Percentiles rank a stretch among this genome's conserved stretches.
These are phyloP conservation scores for Xylariaceae sp. DNA, from an alignment of 2,329 filamentous ascomycete species.

Conservation along the genomic window DNA sequence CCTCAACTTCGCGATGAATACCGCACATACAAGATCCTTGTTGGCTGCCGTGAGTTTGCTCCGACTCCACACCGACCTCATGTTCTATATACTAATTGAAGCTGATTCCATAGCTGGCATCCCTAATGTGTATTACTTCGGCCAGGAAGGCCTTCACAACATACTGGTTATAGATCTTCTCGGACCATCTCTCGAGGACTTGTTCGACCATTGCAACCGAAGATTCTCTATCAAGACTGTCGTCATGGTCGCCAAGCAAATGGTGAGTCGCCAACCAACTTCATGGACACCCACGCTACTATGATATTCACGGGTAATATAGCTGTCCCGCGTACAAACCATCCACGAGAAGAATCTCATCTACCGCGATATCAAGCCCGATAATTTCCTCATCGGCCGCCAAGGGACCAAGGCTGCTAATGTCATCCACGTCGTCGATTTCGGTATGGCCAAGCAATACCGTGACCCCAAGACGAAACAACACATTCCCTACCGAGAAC, in stretches of 20 bases:
- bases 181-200: constrained; percentile 88
- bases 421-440: constrained; percentile 97
- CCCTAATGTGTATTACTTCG: constrained; percentile 99
- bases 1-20: constrained; percentile 98
- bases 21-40: constrained; percentile 97
- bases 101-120: constrained; percentile 68
- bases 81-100: constrained; percentile 21
- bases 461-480: constrained; percentile 98
- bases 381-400: constrained; percentile 96
- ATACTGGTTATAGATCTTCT: constrained; percentile 97
- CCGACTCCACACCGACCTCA: constrained; percentile 11
- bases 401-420: constrained; percentile 92
- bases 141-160: constrained; percentile 97
- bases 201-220: constrained; percentile 95
- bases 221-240: constrained; percentile 97
- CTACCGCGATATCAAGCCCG: constrained; percentile 98
- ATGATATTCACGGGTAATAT: constrained; percentile 26
- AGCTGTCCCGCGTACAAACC: constrained; percentile 84
- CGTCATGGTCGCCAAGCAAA: constrained; percentile 98
- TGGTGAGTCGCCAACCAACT: constrained; percentile 54
- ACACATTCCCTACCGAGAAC: constrained; percentile 94
- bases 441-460: constrained; percentile 99
- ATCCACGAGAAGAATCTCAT: constrained; percentile 99
- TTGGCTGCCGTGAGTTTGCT: constrained; percentile 85
- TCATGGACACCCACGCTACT: neutral